Evolutionary conservation across 345 rosid species (phyloP), one percentile per base, ranked within the genome.

Genomic region (Aquilaria yunnanensis): DNA sequence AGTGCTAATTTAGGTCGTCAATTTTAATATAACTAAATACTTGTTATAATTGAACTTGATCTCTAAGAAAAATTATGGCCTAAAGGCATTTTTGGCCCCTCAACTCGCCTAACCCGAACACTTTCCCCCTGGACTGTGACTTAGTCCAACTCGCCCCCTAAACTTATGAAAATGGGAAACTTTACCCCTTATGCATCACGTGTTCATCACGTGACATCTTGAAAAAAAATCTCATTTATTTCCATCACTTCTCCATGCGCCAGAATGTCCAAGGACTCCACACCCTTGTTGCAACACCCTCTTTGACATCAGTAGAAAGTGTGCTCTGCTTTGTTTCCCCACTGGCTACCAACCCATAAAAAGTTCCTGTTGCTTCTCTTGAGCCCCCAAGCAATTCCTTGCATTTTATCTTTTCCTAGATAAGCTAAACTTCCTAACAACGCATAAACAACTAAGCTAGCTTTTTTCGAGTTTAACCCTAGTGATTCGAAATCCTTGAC

Each of bases 231-330:
- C 23, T 16, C 23, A 16, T 16, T 16, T 16, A 16, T 16, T 16
- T 16, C 23, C 0, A 0, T 16, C 23, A 70, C 59, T 0, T 85
- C 71, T n/a, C 49, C 60, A 31, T 82, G 81, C 1, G 80, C 74
- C 45, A 85, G 72, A 41, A 82, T 83, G 57, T 80, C 70, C 37
- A 80, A 56, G 74, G 75, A 58, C 85, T 74, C 90, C 87, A 82
- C 1, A 10, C 82, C 82, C 45, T 68, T 70, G 6, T 75, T 43
- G 66, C 59, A 5, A 62, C 46, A 37, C 75, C 83, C 23, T 71
- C 73, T 6, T 31, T 9, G 62, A 80, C 74, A 9, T 60, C 59
- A 33, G 5, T 45, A 2, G 84, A 84, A 51, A 83, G 77, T 65
- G 75, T 83, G 9, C 62, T 51, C 33, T 60, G 53, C 59, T 85